phyloP scores from a whole-genome alignment of 2,329 filamentous ascomycete genomes.

The Davidsoniella eucalypti region DNA sequence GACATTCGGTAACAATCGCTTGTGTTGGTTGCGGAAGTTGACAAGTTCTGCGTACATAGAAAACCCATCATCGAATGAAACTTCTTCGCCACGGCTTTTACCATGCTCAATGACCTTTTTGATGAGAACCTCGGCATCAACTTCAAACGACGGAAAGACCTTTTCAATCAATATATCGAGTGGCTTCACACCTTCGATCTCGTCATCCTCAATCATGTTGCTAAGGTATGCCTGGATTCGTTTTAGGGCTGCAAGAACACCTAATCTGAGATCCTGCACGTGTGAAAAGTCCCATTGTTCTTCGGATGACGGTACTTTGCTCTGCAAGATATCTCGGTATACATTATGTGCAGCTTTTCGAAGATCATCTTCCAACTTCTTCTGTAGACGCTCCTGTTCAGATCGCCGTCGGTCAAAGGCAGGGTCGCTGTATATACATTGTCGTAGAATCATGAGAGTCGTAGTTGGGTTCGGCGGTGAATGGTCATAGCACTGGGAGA shows the following conservation, averaged over 20 bases:
- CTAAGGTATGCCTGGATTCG: constrained; percentile 87
- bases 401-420: constrained; percentile 55
- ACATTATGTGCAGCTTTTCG: constrained; percentile 28
- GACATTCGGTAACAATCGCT: constrained; percentile 51
- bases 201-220: constrained; percentile 38
- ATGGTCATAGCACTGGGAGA: constrained; percentile 77
- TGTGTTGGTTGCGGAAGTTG: constrained; percentile 67
- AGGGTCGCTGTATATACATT: constrained; percentile 65
- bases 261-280: constrained; percentile 75
- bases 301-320: constrained; percentile 62
- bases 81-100: constrained; percentile 52
- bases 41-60: constrained; percentile 81
- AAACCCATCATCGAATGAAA: constrained; percentile 84
- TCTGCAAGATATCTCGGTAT: constrained; percentile 64
- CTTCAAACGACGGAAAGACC: constrained; percentile 77
- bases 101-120: constrained; percentile 61
- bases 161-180: constrained; percentile 61
- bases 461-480: constrained; percentile 69
- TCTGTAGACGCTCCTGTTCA: constrained; percentile 35
- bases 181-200: constrained; percentile 60
- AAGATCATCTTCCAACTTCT: constrained; percentile 7
- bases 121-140: constrained; percentile 75
- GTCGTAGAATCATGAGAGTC: constrained; percentile 64
- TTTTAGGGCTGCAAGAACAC: constrained; percentile 69
- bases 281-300: constrained; percentile 83